Conservation (phyloP, 306 rosid species). For the Rosa chinensis region DNA sequence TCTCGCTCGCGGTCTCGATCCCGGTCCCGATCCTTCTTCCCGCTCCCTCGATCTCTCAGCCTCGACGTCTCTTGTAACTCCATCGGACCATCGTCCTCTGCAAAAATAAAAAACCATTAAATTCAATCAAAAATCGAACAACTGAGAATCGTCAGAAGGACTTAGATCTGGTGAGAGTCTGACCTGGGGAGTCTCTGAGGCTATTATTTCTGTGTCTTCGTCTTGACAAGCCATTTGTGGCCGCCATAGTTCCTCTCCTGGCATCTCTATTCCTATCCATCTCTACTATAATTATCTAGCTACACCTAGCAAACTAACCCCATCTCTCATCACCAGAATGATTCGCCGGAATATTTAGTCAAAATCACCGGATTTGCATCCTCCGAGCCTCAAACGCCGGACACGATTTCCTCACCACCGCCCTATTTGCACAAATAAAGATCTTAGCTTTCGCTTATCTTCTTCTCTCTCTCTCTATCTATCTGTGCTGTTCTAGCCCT, state of each 20-base stretch:
- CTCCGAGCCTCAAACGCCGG: neutral
- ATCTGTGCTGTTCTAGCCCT: constrained; percentile 11
- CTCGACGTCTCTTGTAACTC: constrained; percentile 83
- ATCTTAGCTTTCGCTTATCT: constrained; percentile 43
- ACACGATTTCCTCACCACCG: constrained; percentile 12
- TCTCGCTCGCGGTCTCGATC: constrained; percentile 80
- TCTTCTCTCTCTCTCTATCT: constrained; percentile 14
- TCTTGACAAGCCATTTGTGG: constrained; percentile 63
- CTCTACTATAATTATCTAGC: constrained; percentile 26
- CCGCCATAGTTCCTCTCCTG: constrained; percentile 66
- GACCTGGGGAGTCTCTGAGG: constrained; percentile 96
- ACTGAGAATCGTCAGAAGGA: neutral
- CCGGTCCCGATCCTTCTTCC: constrained; percentile 63
- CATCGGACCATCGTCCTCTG: constrained; percentile 85
- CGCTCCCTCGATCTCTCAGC: constrained; percentile 72
- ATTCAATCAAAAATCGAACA: constrained; percentile 23
- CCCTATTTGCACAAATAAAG: constrained; percentile 20
- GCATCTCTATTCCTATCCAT: constrained; percentile 93
- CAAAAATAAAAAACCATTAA: constrained; percentile 4
- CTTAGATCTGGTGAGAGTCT: constrained; percentile 58
- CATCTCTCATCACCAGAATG: constrained; percentile 37
- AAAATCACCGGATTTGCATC: constrained; percentile 14
- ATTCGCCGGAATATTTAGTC: constrained; percentile 23
- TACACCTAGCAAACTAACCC: constrained; percentile 27
- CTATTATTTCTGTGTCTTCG: constrained; percentile 74